Evolutionary conservation across 306 rosid genomes (phyloP), one percentile per base, ranked within the genome.

Genomic region (Pterocarpus santalinus): DNA sequence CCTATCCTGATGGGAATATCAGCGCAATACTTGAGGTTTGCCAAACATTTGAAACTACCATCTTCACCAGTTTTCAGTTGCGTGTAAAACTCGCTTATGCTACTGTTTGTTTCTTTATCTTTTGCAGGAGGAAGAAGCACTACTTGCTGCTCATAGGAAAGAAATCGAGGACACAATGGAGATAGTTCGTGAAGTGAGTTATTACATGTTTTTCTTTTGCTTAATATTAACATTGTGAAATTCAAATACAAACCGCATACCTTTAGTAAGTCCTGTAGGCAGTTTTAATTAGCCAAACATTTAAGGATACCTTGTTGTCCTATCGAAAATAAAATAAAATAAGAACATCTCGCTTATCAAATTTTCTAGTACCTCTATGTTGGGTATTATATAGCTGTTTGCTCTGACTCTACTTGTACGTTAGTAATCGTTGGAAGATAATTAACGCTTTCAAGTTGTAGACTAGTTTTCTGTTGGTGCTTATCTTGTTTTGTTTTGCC

Each of bases 101-200:
- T 67, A 62, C 78, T 65, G 76, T 73, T 89, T 75, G 35, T 10
- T 82, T 63, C 77, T 72, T 22, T 51, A 78, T 14, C 75, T 82
- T 41, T 75, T 83, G 47, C 86, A 95, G 99, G 99, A 95, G 86
- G 99, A 95, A 78, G 98, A 95, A 88, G 97, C 98, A 46, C 75
- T 93, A 74, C 85, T 95, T 85, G 91, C 96, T 84, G 98, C 99
- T 65, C 99, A 95, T 74, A 91, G 99, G 78, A 95, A 93, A 84
- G 99, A 93, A 89, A 95, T 95, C 2, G 99, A 93, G 86, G 97
- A 95, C 82, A 95, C 99, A 14, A 95, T 95, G 99, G 98, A 95
- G 89, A 93, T 95, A 83, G 98, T 95, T 76, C 97, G 98, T n/a
- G 97, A 95, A 81, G 99, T 93, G 82, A 91, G 99, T 88, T 36